Percentiles rank a stretch among this genome's conserved stretches.
Evolutionary conservation across 2,329 filamentous ascomycete species (phyloP).

Genomic region (Colletotrichum musae): DNA sequence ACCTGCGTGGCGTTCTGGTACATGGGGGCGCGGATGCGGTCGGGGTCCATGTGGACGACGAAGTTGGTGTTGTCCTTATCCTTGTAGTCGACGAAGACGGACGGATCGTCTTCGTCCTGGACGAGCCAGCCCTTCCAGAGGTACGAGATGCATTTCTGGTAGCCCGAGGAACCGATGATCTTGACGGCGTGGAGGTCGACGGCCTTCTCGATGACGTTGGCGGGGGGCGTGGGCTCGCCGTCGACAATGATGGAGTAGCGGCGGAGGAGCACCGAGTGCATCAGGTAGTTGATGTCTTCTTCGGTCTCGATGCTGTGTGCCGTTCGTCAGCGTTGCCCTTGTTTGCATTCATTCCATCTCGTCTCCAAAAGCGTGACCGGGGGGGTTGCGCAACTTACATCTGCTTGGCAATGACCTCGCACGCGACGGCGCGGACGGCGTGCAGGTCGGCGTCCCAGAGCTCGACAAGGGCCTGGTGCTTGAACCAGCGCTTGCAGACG

Average conservation of each 20-base stretch:
- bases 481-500: slow-evolving; percentile 81
- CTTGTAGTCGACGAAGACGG: slow-evolving; percentile 90
- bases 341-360: neutral
- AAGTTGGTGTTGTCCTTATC: slow-evolving; percentile 85
- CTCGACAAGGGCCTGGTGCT: slow-evolving; percentile 82
- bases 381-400: slow-evolving; percentile 50
- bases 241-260: slow-evolving; percentile 87
- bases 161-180: slow-evolving; percentile 92
- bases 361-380: neutral
- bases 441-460: slow-evolving; percentile 95
- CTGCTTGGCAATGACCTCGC: slow-evolving; percentile 91
- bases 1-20: slow-evolving; percentile 96
- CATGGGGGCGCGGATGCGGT: slow-evolving; percentile 91
- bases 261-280: slow-evolving; percentile 87
- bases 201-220: slow-evolving; percentile 93
- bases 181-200: slow-evolving; percentile 92
- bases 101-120: slow-evolving; percentile 93
- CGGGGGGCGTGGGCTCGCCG: slow-evolving; percentile 78
- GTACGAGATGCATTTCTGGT: slow-evolving; percentile 94
- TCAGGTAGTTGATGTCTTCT: slow-evolving; percentile 82
- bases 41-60: slow-evolving; percentile 88
- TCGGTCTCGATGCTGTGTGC: slow-evolving; percentile 82
- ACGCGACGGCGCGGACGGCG: slow-evolving; percentile 82
- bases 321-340: neutral
- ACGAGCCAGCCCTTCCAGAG: slow-evolving; percentile 97